Percentiles rank a stretch among this genome's conserved stretches.
Evolutionary conservation across 2,329 filamentous ascomycete species (phyloP).

Genomic region (Colletotrichum sp.): DNA sequence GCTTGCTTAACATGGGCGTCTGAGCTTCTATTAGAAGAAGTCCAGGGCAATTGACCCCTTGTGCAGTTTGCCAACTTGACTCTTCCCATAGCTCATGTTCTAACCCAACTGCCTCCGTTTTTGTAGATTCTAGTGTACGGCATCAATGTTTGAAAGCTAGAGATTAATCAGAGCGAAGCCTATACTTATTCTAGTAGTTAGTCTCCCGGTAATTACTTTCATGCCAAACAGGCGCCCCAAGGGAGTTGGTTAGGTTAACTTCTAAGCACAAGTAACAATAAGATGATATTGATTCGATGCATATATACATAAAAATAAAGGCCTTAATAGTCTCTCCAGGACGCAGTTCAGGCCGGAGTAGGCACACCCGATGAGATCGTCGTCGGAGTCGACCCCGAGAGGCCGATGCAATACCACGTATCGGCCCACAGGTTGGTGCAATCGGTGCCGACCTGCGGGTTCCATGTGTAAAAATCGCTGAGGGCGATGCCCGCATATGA

Average conservation of each 20-base stretch:
- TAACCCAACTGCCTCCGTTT: neutral
- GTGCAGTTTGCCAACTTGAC: neutral
- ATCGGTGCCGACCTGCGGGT: neutral
- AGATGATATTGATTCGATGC: neutral
- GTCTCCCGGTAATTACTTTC: neutral
- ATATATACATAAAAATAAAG: neutral
- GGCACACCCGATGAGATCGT: neutral
- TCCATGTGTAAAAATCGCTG: slow-evolving; percentile 12
- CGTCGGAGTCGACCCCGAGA: neutral
- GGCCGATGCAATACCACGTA: neutral
- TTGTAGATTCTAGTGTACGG: neutral
- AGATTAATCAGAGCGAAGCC: neutral
- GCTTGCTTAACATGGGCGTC: neutral
- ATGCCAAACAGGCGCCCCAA: neutral
- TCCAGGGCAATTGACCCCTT: neutral
- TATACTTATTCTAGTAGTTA: neutral
- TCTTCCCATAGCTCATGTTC: neutral
- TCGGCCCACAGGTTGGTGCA: neutral
- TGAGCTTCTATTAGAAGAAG: neutral
- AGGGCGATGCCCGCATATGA: slow-evolving; percentile 4
- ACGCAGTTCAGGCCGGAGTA: neutral
- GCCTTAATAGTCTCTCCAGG: neutral
- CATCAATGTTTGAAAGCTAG: neutral
- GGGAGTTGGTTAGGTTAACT: neutral
- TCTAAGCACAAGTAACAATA: neutral